A percentile compares a stretch with the other conserved stretches of the same genome.
phyloP scores from a whole-genome alignment of 2,329 filamentous ascomycete genomes.

The Hirsutella minnesotensis region DNA sequence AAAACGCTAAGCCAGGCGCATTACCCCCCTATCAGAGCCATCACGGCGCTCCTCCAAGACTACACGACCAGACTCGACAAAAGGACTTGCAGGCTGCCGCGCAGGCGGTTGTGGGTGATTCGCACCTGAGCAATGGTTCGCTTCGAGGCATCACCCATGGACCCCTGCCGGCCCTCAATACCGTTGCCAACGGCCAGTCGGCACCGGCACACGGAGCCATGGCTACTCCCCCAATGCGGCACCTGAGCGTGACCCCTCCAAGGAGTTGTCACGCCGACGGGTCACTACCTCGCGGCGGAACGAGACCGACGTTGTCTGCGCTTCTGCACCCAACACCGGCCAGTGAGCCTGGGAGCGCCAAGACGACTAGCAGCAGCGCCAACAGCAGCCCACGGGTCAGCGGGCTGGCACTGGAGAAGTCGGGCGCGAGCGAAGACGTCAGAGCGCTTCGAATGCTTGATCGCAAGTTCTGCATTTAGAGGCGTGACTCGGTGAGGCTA shows the following conservation, averaged over 20 bases:
- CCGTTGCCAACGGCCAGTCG: conserved; percentile 17
- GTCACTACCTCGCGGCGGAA: conserved; percentile 8
- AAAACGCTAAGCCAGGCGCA: conserved; percentile 15
- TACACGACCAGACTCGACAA: conserved; percentile 29
- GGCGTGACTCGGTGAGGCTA: too few relatives aligned
- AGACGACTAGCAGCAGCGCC: conserved; percentile 28
- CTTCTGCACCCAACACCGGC: conserved; percentile 38
- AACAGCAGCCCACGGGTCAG: conserved; percentile 25
- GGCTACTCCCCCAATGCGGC: conserved; percentile 31
- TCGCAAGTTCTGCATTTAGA: conserved; percentile 34
- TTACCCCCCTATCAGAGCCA: conserved; percentile 19
- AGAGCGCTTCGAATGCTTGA: conserved; percentile 56
- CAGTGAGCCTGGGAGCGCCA: conserved; percentile 33
- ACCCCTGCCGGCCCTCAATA: conserved; percentile 29
- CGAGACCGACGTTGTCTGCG: conserved; percentile 35
- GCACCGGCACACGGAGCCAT: conserved; percentile 16
- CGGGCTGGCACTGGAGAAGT: conserved; percentile 16
- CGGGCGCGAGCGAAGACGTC: conserved; percentile 49
- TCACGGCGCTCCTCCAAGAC: conserved; percentile 19
- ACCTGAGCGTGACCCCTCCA: conserved; percentile 36
- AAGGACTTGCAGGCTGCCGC: conserved; percentile 32
- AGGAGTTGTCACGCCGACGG: conserved; percentile 26
- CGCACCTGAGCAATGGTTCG: conserved; percentile 18
- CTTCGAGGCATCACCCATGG: conserved; percentile 28
- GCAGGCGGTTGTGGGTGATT: conserved; percentile 28